Evolutionary conservation across 495 filamentous ascomycete species (phyloP).

Genomic region (Glarea lozoyensis): DNA sequence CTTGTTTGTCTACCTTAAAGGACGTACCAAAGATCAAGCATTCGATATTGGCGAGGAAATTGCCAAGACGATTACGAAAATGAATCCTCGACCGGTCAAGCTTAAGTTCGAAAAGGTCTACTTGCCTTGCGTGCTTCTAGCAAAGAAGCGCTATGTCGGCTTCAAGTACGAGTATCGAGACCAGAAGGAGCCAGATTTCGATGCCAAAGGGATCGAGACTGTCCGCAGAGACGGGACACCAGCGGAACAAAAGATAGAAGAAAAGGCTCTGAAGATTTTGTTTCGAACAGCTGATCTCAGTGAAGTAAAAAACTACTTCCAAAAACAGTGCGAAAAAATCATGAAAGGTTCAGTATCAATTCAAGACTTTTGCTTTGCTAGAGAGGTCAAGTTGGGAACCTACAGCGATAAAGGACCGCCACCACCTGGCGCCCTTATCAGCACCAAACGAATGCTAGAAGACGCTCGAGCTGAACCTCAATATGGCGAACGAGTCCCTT

Average conservation of each 20-base stretch:
- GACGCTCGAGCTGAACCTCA: conserved; percentile 86
- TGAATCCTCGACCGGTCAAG: conserved; percentile 88
- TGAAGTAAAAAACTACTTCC: conserved; percentile 86
- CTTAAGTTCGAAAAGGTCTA: conserved; percentile 99
- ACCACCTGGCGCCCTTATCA: conserved; percentile 83
- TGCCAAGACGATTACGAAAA: conserved; percentile 75
- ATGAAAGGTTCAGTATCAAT: conserved; percentile 82
- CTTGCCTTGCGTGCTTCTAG: conserved; percentile 82
- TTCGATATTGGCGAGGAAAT: conserved; percentile 93
- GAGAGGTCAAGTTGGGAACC: conserved; percentile 81
- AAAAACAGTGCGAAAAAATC: conserved; percentile 84
- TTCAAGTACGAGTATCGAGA: conserved; percentile 84
- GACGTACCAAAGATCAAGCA: conserved; percentile 76
- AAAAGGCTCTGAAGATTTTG: conserved; percentile 75
- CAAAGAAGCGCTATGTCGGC: conserved; percentile 97
- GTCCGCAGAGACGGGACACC: conserved; percentile 91
- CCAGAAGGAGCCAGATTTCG: conserved; percentile 82
- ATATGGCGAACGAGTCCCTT: conserved; percentile 90
- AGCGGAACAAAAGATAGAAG: conserved; percentile 95
- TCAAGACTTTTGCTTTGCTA: conserved; percentile 92
- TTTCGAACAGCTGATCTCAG: conserved; percentile 86
- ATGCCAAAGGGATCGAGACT: conserved; percentile 97
- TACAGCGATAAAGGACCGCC: conserved; percentile 74
- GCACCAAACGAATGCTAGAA: conserved; percentile 71
- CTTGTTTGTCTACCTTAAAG: conserved; percentile 86